Evolutionary conservation across 768 basidiomycete genomes (phyloP).

Genomic region (Boletus vermiculosoides): DNA sequence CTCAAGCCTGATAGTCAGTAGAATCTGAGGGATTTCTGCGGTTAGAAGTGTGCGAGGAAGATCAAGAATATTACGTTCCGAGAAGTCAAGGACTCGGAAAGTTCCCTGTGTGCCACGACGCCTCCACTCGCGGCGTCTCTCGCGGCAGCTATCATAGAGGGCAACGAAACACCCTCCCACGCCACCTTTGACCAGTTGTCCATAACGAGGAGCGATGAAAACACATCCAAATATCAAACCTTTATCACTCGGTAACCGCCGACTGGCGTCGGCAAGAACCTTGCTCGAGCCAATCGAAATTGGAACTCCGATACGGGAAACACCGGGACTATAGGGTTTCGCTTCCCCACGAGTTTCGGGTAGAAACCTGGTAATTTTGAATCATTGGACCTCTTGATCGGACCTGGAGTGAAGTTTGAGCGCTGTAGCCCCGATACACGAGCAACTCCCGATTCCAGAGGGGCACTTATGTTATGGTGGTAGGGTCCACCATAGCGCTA

Average conservation of each 20-base stretch:
- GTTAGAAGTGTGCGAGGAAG: not conserved
- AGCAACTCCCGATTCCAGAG: too few relatives aligned
- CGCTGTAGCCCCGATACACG: too few relatives aligned
- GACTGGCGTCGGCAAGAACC: too few relatives aligned
- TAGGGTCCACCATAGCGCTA: too few relatives aligned
- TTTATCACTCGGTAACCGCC: too few relatives aligned
- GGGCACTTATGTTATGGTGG: too few relatives aligned
- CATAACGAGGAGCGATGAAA: not conserved
- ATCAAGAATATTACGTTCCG: not conserved
- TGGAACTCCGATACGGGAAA: too few relatives aligned
- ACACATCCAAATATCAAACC: too few relatives aligned
- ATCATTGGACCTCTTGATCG: not conserved
- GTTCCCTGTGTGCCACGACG: not conserved
- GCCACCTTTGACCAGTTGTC: not conserved
- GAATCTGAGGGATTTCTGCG: not conserved
- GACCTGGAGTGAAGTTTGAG: not conserved
- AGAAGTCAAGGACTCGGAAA: not conserved
- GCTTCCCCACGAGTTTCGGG: too few relatives aligned
- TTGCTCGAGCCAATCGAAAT: not conserved
- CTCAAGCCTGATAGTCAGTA: not conserved
- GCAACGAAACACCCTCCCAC: not conserved
- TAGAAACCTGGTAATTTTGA: not conserved
- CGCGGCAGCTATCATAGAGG: too few relatives aligned
- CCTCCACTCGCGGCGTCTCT: too few relatives aligned
- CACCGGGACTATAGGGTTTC: too few relatives aligned